Percentiles rank a stretch among this genome's conserved stretches.
These are phyloP conservation scores for Marasmius sp. DNA, from an alignment of 1,284 basidiomycete species.

Conservation along the genomic window DNA sequence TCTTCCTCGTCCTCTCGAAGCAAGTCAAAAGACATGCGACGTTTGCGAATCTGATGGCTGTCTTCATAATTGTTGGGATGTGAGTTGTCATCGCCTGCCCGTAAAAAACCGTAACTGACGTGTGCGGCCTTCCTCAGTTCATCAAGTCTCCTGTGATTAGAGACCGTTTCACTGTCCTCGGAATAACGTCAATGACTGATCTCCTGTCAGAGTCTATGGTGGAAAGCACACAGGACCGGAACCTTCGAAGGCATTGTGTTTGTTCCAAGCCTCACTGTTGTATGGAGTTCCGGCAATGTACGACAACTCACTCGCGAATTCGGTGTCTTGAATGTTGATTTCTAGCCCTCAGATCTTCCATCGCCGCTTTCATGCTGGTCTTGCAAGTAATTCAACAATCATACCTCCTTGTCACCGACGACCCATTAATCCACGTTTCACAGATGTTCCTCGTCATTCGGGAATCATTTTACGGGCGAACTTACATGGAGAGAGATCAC, in stretches of 20 bases:
- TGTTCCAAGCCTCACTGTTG: constrained; percentile 46
- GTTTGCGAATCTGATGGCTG: constrained; percentile 43
- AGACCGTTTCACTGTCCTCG: constrained; percentile 4
- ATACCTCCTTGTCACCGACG: neutral
- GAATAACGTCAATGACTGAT: neutral
- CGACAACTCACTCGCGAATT: constrained; percentile 15
- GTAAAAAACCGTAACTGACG: neutral
- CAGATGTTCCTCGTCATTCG: constrained; percentile 45
- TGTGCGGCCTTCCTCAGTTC: constrained; percentile 20
- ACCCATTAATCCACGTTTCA: neutral
- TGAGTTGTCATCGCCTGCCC: constrained; percentile 22
- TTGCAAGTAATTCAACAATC: constrained; percentile 32
- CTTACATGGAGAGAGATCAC: constrained; percentile 31
- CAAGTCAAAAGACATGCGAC: constrained; percentile 46
- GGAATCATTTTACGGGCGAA: constrained; percentile 31
- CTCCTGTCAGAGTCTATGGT: constrained; percentile 36
- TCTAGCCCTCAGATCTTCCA: constrained; percentile 34
- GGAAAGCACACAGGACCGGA: constrained; percentile 42
- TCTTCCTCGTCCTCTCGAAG: constrained; percentile 39
- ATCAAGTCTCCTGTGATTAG: constrained; percentile 33
- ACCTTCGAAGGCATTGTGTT: constrained; percentile 40
- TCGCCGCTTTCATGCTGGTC: constrained; percentile 41
- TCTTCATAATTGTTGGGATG: constrained; percentile 44
- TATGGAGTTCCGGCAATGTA: constrained; percentile 50
- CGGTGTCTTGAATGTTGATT: neutral